Base-by-base conservation (phyloP, 2,329 filamentous ascomycete genomes). In the Pseudogymnoascus destructans region DNA sequence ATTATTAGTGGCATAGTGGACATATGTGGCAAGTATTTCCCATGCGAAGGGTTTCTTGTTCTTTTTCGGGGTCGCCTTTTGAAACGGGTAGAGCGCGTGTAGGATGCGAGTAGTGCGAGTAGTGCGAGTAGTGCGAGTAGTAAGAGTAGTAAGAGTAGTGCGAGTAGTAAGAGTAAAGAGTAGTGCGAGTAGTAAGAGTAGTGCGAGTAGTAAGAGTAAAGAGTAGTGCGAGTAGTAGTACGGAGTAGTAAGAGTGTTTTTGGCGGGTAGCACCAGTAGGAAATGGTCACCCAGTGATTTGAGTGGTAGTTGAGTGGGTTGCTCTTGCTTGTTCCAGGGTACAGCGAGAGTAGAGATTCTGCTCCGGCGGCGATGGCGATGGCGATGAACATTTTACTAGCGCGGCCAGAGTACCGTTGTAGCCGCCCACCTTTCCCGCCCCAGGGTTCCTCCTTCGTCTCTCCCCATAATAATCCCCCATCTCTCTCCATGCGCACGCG, bases 301-400 rank as follows among this genome's bases (percentile, higher is more conserved):
- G 13, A 49, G 42, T 49, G 42, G 42, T 17, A 17, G n/a, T 9
- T 15, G 42, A 49, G 42, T 49, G 42, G 42, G 13, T 15, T 15
- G 42, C n/a, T 49, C 40, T 13, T 46, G 7, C n/a, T 49, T 5
- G 23, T 25, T 25, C 4, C 5, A 25, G 23, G 23, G 23, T 25
- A 25, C 23, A 23, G 23, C 5, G 27, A 2, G 19, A 9, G 21
- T 8, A 46, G 13, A 23, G 11, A 25, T 25, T 46, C 17, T 42
- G 11, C 21, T 17, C n/a, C 23, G 21, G 11, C 8, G 30, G 5
- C n/a, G n/a, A n/a, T n/a, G 33, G 33, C 38, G 10, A 52, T 52
- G 23, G n/a, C n/a, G n/a, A n/a, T n/a, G 42, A 52, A 27, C 23
- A 25, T 52, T 52, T 52, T 52, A 52, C 42, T 52, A 52, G 42